Conservation (phyloP, 257 asterid species). For the Solanum etuberosum region DNA sequence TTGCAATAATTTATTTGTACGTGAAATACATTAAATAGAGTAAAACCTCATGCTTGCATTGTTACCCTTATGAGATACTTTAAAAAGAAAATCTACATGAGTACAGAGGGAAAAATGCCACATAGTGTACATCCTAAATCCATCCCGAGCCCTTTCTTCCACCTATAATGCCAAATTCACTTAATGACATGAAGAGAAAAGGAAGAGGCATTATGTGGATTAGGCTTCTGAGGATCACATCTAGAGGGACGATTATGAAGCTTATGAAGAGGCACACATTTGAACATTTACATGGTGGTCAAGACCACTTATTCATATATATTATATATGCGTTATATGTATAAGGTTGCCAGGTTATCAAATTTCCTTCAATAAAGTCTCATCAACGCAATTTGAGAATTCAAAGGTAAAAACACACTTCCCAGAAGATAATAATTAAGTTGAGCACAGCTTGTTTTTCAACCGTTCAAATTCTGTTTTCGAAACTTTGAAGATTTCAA, state of each 20-base stretch:
- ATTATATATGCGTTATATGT: not conserved
- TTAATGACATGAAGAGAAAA: not conserved
- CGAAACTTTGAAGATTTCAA: not conserved
- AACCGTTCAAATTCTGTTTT: not conserved
- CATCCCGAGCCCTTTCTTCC: not conserved
- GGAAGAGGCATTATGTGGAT: not conserved
- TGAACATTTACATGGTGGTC: not conserved
- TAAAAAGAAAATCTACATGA: not conserved
- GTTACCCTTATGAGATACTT: not conserved
- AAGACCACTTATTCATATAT: not conserved
- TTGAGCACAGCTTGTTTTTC: not conserved
- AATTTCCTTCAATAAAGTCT: not conserved
- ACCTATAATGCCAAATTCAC: not conserved
- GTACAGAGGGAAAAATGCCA: not conserved
- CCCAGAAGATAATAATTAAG: not conserved
- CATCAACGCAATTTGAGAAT: not conserved
- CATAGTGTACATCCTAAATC: not conserved
- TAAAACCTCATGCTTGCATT: not conserved
- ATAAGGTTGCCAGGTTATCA: not conserved
- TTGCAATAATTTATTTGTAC: not conserved
- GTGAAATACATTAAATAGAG: not conserved
- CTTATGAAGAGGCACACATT: not conserved
- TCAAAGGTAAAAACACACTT: not conserved
- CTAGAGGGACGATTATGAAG: not conserved
- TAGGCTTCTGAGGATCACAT: not conserved